Percentiles rank a stretch among this genome's conserved stretches.
These are phyloP conservation scores for Lachnellula arida DNA, from an alignment of 2,329 filamentous ascomycete species.

Conservation along the genomic window DNA sequence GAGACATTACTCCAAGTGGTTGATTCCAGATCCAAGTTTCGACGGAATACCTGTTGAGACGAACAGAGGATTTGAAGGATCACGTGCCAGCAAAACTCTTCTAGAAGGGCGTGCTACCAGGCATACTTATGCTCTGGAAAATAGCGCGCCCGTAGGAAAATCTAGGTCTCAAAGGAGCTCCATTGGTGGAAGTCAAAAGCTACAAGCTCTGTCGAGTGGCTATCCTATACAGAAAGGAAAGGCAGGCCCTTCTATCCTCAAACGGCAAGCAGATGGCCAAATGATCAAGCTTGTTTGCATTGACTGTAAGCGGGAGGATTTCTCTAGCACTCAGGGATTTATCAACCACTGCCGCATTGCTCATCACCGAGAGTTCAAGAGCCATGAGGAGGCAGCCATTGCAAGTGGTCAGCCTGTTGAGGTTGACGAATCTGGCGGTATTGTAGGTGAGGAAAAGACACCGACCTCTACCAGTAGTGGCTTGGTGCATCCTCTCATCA, in stretches of 20 bases:
- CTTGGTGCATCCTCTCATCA: constrained; percentile 59
- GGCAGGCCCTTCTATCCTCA: constrained; percentile 76
- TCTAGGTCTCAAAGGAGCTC: constrained; percentile 54
- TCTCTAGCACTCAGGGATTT: constrained; percentile 96
- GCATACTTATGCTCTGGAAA: constrained; percentile 60
- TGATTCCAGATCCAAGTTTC: constrained; percentile 83
- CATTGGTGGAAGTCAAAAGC: constrained; percentile 54
- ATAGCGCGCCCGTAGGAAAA: constrained; percentile 39
- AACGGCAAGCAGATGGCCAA: constrained; percentile 71
- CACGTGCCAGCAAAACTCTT: constrained; percentile 38
- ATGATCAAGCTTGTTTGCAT: constrained; percentile 87
- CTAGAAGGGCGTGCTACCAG: constrained; percentile 74
- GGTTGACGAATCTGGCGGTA: constrained; percentile 51
- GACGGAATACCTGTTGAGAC: constrained; percentile 58
- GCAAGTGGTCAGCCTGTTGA: constrained; percentile 83
- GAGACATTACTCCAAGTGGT: constrained; percentile 92
- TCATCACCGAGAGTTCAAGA: constrained; percentile 89
- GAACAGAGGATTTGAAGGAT: constrained; percentile 19
- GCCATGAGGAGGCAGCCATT: constrained; percentile 88
- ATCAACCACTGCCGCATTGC: constrained; percentile 98
- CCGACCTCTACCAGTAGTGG: constrained; percentile 33
- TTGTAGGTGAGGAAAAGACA: constrained; percentile 41
- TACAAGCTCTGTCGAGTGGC: constrained; percentile 65
- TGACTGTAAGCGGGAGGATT: constrained; percentile 84
- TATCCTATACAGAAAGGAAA: constrained; percentile 75